Evolutionary conservation across 768 basidiomycete species (phyloP).

Genomic region (Neoboletus magnificus): DNA sequence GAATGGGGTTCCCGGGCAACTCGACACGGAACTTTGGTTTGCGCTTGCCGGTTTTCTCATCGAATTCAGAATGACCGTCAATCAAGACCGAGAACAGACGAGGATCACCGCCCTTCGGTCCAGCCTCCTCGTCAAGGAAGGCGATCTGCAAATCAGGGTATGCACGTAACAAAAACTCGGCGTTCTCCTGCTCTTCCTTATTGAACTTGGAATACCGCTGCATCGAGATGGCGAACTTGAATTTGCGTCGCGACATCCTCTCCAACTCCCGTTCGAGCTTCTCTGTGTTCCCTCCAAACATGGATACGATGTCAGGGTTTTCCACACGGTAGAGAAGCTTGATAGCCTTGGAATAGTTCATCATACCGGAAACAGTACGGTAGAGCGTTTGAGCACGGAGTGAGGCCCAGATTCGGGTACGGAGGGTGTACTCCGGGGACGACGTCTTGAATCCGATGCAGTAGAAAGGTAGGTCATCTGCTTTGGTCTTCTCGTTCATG

Average conservation of each 20-base stretch:
- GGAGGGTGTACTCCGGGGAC: constrained; percentile 96
- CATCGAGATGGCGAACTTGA: constrained; percentile 98
- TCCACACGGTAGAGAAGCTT: constrained; percentile 98
- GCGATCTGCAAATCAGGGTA: constrained; percentile 99
- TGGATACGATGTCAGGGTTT: constrained; percentile 95
- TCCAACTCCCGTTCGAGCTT: constrained; percentile 94
- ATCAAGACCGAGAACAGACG: constrained; percentile 90
- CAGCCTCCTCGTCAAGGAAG: constrained; percentile 94
- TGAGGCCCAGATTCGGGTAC: constrained; percentile 99
- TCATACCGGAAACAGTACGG: constrained; percentile 98
- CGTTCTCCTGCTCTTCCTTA: constrained; percentile 98
- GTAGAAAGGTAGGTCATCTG: constrained; percentile 97
- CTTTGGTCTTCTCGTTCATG: constrained; percentile 77
- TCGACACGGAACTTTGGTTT: constrained; percentile 98
- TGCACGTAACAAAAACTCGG: constrained; percentile 94
- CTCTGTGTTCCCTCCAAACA: constrained; percentile 95
- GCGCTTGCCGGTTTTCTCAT: constrained; percentile 82
- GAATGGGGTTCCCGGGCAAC: constrained; percentile 96
- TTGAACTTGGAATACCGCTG: constrained; percentile 99
- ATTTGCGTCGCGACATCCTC: constrained; percentile 95
- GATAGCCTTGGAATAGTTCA: constrained; percentile 99
- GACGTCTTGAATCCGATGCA: constrained; percentile 99
- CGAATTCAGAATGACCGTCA: constrained; percentile 95
- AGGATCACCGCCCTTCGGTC: constrained; percentile 84
- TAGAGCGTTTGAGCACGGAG: constrained; percentile 97